These are phyloP conservation scores for Cutaneotrichosporon dermatis DNA, from an alignment of 1,284 basidiomycete species.

Conservation along the genomic window DNA sequence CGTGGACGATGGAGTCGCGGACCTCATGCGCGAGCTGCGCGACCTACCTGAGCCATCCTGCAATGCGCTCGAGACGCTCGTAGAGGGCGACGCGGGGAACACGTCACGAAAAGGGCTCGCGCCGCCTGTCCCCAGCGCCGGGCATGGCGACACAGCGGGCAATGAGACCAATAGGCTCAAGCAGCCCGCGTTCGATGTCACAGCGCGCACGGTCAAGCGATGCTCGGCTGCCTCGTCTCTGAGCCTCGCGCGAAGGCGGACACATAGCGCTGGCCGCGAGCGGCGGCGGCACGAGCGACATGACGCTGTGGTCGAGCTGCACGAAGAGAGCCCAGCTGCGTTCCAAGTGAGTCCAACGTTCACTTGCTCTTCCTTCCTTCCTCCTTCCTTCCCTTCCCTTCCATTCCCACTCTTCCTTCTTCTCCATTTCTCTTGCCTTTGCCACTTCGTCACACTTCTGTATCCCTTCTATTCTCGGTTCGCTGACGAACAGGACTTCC, in stretches of 20 bases:
- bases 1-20: conserved; percentile 23
- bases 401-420: background rate
- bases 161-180: too few relatives aligned
- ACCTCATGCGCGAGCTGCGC: conserved; percentile 34
- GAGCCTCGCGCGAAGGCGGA: background rate
- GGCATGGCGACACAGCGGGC: too few relatives aligned
- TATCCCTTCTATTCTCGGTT: too few relatives aligned
- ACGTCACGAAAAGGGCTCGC: background rate
- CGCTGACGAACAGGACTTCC: conserved; percentile 31
- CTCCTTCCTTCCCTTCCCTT: too few relatives aligned
- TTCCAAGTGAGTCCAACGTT: conserved; percentile 29
- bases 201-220: background rate
- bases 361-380: too few relatives aligned
- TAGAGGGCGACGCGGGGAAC: background rate
- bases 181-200: too few relatives aligned
- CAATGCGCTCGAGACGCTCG: conserved; percentile 4
- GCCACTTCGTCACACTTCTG: too few relatives aligned
- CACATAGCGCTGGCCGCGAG: conserved; percentile 2
- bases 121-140: too few relatives aligned
- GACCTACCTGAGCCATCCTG: conserved; percentile 27
- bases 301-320: conserved; percentile 40
- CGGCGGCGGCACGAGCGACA: conserved; percentile 6
- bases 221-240: conserved; percentile 1
- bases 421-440: background rate
- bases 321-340: conserved; percentile 37